Evolutionary conservation across 352 stramenopile genomes (phyloP), one percentile per base, ranked within the genome.

Genomic region (Globisporangium solare): DNA sequence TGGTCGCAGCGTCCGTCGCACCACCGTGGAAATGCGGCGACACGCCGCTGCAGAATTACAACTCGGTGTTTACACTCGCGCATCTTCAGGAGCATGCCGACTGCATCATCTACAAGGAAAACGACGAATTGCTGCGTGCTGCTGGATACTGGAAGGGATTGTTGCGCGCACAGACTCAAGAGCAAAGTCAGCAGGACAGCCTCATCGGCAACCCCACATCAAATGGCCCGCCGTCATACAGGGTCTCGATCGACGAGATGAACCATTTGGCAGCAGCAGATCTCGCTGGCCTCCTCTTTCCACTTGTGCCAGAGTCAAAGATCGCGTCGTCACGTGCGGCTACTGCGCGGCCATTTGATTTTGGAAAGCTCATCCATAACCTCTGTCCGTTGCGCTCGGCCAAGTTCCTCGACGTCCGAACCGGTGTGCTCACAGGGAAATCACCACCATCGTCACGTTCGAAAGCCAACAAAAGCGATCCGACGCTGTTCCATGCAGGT

Each of bases 21-120:
- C 85, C 87, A 21, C 94, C 81, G 0, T 71, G 60, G 8, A 46
- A 69, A 31, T 64, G 66, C 24, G 85, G 83, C 3, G 83, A 93
- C 63, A 89, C 83, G 1, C 81, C 87, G 2, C 60, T 94, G 43
- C 87, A 96, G 61, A 92, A 93, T 56, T 96, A 95, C 70, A 96
- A 96, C 54, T 70, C 85, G 0, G 56, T 89, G 6, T 73, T 96
- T 47, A 83, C 87, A 20, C 58, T 96, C 20, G 62, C 63, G 2
- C 74, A 86, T 52, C 63, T 96, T 17, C 79, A 86, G 50, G 70
- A 86, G 14, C 66, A 86, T 54, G 77, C 79, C 8, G 87, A 96
- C 63, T 79, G 67, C 41, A 70, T 94, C 22, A 64, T 96, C 55
- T 95, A 88, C 70, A 90, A 91, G 47, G 82, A 92, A 22, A 96